Percentiles rank a stretch among this genome's conserved stretches.
Conservation (phyloP, 768 basidiomycete species). For the Calocera cornea region DNA sequence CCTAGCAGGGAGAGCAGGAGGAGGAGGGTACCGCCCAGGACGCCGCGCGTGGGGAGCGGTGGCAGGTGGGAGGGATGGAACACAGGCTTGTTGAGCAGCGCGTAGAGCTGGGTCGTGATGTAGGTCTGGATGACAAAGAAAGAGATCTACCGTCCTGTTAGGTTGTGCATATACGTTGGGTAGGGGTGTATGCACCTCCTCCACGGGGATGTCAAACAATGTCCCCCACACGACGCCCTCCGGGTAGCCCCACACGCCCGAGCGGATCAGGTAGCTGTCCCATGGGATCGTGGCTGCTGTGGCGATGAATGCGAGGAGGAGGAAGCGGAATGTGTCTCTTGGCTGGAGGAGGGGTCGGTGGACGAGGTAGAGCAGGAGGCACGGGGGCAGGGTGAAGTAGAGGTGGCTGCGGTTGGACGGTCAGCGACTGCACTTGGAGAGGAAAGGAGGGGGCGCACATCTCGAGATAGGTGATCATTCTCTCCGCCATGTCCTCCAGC, state of each 20-base stretch:
- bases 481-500: not conserved
- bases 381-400: not conserved
- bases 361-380: not conserved
- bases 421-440: not conserved
- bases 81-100: not conserved
- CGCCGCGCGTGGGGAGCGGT: not conserved
- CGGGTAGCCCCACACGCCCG: not conserved
- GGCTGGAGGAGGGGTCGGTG: not conserved
- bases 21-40: not conserved
- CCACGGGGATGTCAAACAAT: not conserved
- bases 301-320: not conserved
- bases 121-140: slow-evolving; percentile 3
- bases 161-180: not conserved
- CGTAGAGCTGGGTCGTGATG: not conserved
- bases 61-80: not conserved
- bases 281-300: not conserved
- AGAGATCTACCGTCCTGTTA: not conserved
- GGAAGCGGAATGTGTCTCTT: not conserved
- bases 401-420: not conserved
- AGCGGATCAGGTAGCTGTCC: not conserved
- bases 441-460: not conserved
- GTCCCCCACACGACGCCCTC: not conserved
- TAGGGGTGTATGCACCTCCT: not conserved
- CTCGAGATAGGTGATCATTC: not conserved
- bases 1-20: not conserved